A percentile compares a stretch with the other conserved stretches of the same genome.
Evolutionary conservation across 164 flowering plant species (phyloP).

Genomic region (Liriodendron chinense): DNA sequence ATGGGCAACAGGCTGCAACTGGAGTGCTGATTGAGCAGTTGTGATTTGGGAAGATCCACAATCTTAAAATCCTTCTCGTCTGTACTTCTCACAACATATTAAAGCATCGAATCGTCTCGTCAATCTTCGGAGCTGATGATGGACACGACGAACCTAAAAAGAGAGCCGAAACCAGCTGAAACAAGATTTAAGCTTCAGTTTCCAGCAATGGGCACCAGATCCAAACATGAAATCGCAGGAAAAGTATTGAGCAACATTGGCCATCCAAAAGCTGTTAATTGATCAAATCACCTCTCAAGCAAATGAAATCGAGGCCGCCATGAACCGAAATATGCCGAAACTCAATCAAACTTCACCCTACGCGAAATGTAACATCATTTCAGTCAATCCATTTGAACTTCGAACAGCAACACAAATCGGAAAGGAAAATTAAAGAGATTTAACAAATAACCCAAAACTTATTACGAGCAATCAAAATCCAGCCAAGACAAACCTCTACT

Average conservation of each 20-base stretch:
- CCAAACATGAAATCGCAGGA: neutral
- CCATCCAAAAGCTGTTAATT: neutral
- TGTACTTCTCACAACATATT: neutral
- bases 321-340: neutral
- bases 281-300: neutral
- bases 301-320: neutral
- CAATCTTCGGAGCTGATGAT: neutral
- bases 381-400: neutral
- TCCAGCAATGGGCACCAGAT: constrained; percentile 4
- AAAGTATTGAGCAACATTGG: neutral
- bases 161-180: neutral
- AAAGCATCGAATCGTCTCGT: neutral
- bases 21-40: neutral
- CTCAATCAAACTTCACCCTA: constrained; percentile 7
- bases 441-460: too few species aligned
- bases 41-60: neutral
- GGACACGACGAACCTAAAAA: neutral
- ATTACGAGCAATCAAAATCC: neutral
- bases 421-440: neutral
- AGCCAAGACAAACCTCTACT: neutral
- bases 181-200: neutral
- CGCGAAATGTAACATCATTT: neutral
- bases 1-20: neutral
- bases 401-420: neutral
- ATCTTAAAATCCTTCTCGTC: too few species aligned